A percentile compares a stretch with the other conserved stretches of the same genome.
These are phyloP conservation scores for Mycena sp. DNA, from an alignment of 1,284 basidiomycete species.

Conservation along the genomic window DNA sequence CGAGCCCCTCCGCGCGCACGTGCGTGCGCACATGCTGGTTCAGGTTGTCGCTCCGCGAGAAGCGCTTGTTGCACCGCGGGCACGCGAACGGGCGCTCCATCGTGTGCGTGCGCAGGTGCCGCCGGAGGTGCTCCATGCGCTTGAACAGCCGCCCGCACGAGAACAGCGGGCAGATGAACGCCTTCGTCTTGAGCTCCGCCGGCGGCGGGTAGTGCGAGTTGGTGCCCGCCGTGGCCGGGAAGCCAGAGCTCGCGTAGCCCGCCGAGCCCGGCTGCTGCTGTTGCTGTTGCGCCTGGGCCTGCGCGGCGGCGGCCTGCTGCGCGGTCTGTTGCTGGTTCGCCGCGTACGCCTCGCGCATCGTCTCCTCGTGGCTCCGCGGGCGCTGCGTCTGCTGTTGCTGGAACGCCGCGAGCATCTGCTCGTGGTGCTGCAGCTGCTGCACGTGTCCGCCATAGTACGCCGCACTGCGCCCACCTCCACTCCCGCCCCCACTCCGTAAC, in stretches of 20 bases:
- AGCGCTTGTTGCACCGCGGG: constrained; percentile 76
- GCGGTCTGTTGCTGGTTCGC: constrained; percentile 34
- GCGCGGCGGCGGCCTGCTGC: constrained; percentile 24
- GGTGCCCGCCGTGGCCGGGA: neutral
- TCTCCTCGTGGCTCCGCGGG: constrained; percentile 27
- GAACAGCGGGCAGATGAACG: constrained; percentile 81
- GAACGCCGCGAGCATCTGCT: constrained; percentile 27
- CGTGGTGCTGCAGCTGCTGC: constrained; percentile 24
- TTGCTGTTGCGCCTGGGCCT: constrained; percentile 39
- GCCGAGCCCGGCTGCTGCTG: constrained; percentile 23
- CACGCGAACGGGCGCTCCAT: constrained; percentile 87
- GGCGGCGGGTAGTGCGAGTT: neutral
- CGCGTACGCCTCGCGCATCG: constrained; percentile 44
- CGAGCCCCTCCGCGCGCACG: constrained; percentile 50
- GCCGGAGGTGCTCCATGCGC: constrained; percentile 87
- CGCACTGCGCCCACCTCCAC: constrained; percentile 11
- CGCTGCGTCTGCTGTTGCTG: constrained; percentile 14
- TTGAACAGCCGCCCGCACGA: constrained; percentile 88
- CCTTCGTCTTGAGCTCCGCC: constrained; percentile 57
- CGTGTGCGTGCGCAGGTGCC: constrained; percentile 91
- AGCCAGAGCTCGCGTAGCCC: constrained; percentile 1
- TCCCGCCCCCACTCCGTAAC: constrained; percentile 43
- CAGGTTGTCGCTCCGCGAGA: constrained; percentile 88
- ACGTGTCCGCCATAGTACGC: neutral
- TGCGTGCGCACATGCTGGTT: constrained; percentile 87